These are phyloP conservation scores for Elymus sibiricus DNA, from an alignment of 176 grass and related monocot species.

Conservation along the genomic window DNA sequence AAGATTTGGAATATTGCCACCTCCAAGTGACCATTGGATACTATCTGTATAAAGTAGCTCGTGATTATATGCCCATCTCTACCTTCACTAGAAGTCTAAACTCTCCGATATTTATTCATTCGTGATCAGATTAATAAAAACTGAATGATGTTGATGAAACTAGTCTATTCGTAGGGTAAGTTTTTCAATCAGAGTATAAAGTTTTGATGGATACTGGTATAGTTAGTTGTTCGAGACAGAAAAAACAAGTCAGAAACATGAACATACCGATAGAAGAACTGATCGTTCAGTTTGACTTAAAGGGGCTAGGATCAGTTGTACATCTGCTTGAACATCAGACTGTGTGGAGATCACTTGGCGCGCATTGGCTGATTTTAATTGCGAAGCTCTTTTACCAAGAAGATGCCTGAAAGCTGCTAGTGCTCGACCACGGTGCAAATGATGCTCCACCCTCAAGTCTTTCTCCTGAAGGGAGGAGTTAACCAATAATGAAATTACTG, in stretches of 20 bases:
- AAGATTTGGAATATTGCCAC: slow-evolving; percentile 8
- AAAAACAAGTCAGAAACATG: slow-evolving; percentile 27
- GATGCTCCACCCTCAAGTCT: slow-evolving; percentile 79
- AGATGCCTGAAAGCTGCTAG: slow-evolving; percentile 89
- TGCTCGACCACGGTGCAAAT: slow-evolving; percentile 83
- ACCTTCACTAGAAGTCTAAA: background rate
- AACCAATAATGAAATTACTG: background rate
- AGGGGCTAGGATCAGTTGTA: slow-evolving; percentile 72
- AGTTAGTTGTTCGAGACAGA: background rate
- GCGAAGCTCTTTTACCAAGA: slow-evolving; percentile 73
- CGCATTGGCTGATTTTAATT: slow-evolving; percentile 71
- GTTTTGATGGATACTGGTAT: background rate
- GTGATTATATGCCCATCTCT: background rate
- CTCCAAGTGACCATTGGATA: slow-evolving; percentile 1
- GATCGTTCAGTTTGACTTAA: slow-evolving; percentile 81
- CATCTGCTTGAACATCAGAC: slow-evolving; percentile 70
- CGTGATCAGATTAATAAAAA: background rate
- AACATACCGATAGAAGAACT: slow-evolving; percentile 78
- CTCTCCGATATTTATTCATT: background rate
- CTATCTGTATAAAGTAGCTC: background rate
- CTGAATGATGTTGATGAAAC: background rate
- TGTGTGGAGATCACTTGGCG: slow-evolving; percentile 59
- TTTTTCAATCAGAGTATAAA: slow-evolving; percentile 5
- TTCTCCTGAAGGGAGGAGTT: slow-evolving; percentile 57
- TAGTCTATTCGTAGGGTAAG: background rate